These are phyloP conservation scores for Corrigiola litoralis DNA, from an alignment of 179 eudicot species.

Conservation along the genomic window DNA sequence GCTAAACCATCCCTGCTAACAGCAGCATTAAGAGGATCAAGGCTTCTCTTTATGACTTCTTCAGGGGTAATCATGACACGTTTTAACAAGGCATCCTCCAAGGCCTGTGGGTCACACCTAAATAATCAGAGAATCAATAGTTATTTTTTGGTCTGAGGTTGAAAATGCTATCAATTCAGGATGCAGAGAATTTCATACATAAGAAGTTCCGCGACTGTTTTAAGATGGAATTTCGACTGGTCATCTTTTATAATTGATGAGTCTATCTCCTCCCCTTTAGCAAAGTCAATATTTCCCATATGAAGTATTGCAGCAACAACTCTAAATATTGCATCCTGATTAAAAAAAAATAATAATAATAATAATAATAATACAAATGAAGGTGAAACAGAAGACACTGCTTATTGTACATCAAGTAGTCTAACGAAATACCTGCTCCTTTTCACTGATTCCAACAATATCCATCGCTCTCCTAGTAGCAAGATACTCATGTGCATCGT, in stretches of 20 bases:
- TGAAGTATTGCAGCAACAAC: slow-evolving; percentile 96
- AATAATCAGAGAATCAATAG: slow-evolving; percentile 13
- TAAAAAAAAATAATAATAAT: slow-evolving; percentile 16
- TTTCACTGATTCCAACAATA: slow-evolving; percentile 82
- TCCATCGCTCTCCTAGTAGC: slow-evolving; percentile 98
- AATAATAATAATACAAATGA: background rate
- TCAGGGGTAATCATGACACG: slow-evolving; percentile 97
- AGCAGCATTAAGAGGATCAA: slow-evolving; percentile 85
- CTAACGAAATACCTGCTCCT: slow-evolving; percentile 62
- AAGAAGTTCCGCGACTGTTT: slow-evolving; percentile 82
- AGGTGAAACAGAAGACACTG: background rate
- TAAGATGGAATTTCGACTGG: slow-evolving; percentile 81
- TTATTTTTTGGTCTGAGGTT: slow-evolving; percentile 8
- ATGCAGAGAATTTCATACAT: slow-evolving; percentile 45
- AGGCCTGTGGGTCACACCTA: slow-evolving; percentile 81
- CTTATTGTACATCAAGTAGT: slow-evolving; percentile 1
- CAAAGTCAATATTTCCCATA: slow-evolving; percentile 85
- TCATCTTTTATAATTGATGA: slow-evolving; percentile 87
- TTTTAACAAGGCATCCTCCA: slow-evolving; percentile 90
- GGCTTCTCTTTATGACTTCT: slow-evolving; percentile 84
- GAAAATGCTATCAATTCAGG: slow-evolving; percentile 1
- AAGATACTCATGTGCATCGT: slow-evolving; percentile 87
- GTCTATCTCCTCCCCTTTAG: slow-evolving; percentile 86
- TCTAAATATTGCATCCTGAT: slow-evolving; percentile 95
- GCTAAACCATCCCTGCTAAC: slow-evolving; percentile 92